Percentiles rank a stretch among this genome's conserved stretches.
phyloP scores from a whole-genome alignment of 1,139 yeast species.

The Geotrichum macrosporum region DNA sequence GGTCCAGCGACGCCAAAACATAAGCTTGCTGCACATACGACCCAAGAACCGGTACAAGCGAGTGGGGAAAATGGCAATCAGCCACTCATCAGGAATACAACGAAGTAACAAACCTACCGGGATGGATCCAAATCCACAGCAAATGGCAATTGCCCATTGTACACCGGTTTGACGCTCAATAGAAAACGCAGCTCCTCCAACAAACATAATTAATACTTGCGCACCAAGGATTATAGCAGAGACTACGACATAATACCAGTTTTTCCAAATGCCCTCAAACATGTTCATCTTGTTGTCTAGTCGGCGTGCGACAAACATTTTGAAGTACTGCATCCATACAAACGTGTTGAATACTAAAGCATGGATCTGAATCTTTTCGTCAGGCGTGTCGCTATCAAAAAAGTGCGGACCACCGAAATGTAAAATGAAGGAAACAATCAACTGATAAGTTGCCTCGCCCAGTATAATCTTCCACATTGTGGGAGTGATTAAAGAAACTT shows the following conservation, averaged over 20 bases:
- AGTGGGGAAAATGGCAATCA: constrained; percentile 63
- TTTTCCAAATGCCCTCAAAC: constrained; percentile 73
- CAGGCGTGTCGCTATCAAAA: constrained; percentile 57
- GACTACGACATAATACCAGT: constrained; percentile 73
- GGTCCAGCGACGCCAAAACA: constrained; percentile 20
- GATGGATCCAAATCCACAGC: constrained; percentile 76
- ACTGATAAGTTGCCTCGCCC: constrained; percentile 78
- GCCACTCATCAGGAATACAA: constrained; percentile 79
- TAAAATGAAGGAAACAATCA: constrained; percentile 68
- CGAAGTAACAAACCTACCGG: constrained; percentile 77
- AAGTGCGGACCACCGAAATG: constrained; percentile 72
- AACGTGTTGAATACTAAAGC: constrained; percentile 92
- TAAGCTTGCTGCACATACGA: constrained; percentile 4
- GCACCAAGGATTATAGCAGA: constrained; percentile 70
- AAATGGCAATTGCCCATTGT: constrained; percentile 85
- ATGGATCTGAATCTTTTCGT: constrained; percentile 56
- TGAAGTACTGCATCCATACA: constrained; percentile 97
- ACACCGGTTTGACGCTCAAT: constrained; percentile 71
- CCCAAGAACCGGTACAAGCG: constrained; percentile 45
- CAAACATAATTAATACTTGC: constrained; percentile 88
- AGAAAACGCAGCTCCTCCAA: constrained; percentile 94
- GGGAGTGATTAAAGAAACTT: constrained; percentile 72
- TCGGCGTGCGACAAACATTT: constrained; percentile 84
- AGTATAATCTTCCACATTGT: constrained; percentile 99
- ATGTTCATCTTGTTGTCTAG: constrained; percentile 88